These are phyloP conservation scores for Borealophlyctis nickersoniae DNA, from an alignment of 192 early-diverging fungal species.

Conservation along the genomic window DNA sequence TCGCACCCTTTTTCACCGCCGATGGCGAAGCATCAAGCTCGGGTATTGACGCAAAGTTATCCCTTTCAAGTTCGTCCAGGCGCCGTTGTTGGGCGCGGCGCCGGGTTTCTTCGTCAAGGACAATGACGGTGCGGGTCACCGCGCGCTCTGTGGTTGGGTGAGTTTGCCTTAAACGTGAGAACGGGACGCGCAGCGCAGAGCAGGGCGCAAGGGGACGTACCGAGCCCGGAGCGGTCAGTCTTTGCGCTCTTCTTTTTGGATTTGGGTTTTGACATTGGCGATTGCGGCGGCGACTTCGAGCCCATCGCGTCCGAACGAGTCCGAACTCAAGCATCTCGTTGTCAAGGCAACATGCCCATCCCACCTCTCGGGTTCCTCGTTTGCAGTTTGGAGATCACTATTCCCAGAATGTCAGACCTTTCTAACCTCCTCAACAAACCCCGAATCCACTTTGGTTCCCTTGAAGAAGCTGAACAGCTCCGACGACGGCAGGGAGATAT, in stretches of 20 bases:
- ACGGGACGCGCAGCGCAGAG: neutral
- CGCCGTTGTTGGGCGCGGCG: conserved; percentile 11
- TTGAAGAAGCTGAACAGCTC: conserved; percentile 52
- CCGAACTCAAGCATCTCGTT: no score
- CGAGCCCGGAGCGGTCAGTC: no score
- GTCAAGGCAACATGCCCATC: no score
- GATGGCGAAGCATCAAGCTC: neutral
- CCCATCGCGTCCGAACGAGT: no score
- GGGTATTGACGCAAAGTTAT: conserved; percentile 13
- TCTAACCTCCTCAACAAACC: conserved; percentile 25
- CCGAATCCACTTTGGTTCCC: conserved; percentile 61
- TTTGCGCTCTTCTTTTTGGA: no score
- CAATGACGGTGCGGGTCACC: neutral
- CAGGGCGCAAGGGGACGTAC: no score
- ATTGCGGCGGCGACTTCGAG: no score
- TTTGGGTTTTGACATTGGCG: no score
- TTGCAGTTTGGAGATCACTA: no score
- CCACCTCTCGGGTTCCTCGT: no score
- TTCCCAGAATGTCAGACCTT: no score
- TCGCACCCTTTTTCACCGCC: neutral
- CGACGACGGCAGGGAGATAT: no score
- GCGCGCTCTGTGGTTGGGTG: neutral
- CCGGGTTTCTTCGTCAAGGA: conserved; percentile 21
- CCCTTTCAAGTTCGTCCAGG: conserved; percentile 27
- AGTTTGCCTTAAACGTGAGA: neutral